Evolutionary conservation across 768 basidiomycete species (phyloP).

Genomic region (Pisolithus tinctorius): DNA sequence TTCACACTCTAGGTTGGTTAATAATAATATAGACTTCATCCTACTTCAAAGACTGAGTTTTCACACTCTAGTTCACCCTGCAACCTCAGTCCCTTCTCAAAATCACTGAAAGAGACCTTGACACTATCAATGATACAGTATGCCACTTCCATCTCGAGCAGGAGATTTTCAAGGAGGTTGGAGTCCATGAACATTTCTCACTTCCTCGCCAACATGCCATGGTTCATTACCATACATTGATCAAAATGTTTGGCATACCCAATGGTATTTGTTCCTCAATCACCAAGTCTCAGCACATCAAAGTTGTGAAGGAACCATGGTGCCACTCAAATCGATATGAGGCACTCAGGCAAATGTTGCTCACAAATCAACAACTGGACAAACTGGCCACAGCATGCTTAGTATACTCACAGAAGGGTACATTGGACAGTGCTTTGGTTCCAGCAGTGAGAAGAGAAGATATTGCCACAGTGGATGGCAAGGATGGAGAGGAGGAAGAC

Average conservation of each 20-base stretch:
- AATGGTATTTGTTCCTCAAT: constrained; percentile 19
- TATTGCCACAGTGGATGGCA: not conserved
- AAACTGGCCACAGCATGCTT: not conserved
- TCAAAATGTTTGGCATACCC: constrained; percentile 12
- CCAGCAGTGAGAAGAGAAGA: not conserved
- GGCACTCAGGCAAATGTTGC: constrained; percentile 15
- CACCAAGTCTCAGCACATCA: constrained; percentile 20
- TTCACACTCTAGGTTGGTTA: too few relatives aligned
- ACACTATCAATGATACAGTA: not conserved
- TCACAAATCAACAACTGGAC: too few relatives aligned
- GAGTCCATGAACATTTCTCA: not conserved
- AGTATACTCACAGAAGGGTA: not conserved
- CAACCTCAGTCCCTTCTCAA: too few relatives aligned
- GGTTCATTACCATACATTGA: constrained; percentile 9
- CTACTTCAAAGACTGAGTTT: too few relatives aligned
- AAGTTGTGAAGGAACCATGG: constrained; percentile 21
- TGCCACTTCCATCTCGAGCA: too few relatives aligned
- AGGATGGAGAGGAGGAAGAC: not conserved
- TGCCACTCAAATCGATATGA: constrained; percentile 14
- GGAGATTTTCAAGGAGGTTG: not conserved
- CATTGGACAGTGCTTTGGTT: not conserved
- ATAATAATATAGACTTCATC: too few relatives aligned
- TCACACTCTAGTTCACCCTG: too few relatives aligned
- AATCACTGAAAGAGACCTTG: not conserved
- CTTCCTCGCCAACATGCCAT: constrained; percentile 16